Percentiles rank a stretch among this genome's conserved stretches.
Evolutionary conservation across 164 flowering plant genomes (phyloP).

Genomic region (Litsea cubeba): DNA sequence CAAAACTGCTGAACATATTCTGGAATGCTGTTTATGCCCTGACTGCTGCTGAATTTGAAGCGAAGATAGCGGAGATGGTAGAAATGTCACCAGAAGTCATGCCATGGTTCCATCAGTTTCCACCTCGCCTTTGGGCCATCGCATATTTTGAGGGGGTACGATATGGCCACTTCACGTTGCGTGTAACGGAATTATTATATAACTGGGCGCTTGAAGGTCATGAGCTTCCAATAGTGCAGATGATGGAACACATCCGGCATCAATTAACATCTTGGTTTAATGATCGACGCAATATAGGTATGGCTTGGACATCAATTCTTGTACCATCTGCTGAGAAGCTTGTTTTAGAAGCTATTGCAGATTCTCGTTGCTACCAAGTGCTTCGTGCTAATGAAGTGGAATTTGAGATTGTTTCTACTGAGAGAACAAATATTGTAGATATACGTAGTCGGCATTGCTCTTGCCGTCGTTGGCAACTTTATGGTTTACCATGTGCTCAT

Average conservation of each 20-base stretch:
- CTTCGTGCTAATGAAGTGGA: constrained; percentile 62
- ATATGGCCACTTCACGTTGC: constrained; percentile 78
- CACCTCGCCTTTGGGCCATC: constrained; percentile 87
- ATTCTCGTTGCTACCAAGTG: constrained; percentile 51
- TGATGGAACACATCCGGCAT: constrained; percentile 53
- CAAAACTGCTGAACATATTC: constrained; percentile 65
- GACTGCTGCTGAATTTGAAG: constrained; percentile 77
- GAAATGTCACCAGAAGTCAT: constrained; percentile 70
- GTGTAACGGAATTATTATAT: constrained; percentile 50
- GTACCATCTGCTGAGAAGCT: constrained; percentile 55
- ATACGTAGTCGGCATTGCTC: constrained; percentile 59
- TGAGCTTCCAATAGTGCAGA: constrained; percentile 52
- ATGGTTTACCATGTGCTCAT: constrained; percentile 94
- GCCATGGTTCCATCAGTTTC: constrained; percentile 65
- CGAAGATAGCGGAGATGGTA: constrained; percentile 74
- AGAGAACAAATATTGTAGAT: constrained; percentile 56
- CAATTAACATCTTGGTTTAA: constrained; percentile 40
- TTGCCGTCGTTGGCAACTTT: constrained; percentile 87
- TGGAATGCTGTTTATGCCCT: constrained; percentile 97
- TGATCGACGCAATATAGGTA: constrained; percentile 34
- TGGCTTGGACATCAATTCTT: constrained; percentile 37
- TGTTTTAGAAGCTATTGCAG: constrained; percentile 47
- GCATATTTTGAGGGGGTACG: constrained; percentile 92
- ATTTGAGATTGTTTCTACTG: constrained; percentile 86
- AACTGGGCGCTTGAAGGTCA: constrained; percentile 57